Evolutionary conservation across 2,329 filamentous ascomycete species (phyloP), one percentile per base, ranked within the genome.

Genomic region (Shiraia bambusicola): DNA sequence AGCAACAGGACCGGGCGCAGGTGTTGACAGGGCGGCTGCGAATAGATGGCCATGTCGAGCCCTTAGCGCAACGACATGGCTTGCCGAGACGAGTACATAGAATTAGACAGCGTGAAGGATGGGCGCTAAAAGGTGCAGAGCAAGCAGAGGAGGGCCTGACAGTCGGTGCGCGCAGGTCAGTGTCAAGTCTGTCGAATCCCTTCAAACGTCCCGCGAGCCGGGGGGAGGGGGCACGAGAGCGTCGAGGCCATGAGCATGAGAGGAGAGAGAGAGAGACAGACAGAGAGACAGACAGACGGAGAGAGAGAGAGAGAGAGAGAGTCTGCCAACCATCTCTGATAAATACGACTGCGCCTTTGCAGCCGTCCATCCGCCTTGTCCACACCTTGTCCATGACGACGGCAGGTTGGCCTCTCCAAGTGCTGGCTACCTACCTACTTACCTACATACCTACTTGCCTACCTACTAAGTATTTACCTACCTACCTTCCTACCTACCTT

Each of bases 1-100:
- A 53, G 54, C 54, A 50, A 61, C 56, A 61, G 58, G 64, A 50
- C 61, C 62, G 61, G 62, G 56, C 59, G 49, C 55, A 59, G 58
- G 61, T 61, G 57, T 60, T 41, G 44, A 53, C 45, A 52, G 45
- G 45, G 53, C 41, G 54, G 50, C 19, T 22, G 19, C 19, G 42
- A 34, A 43, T 41, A 44, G 42, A 54, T 53, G 42, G 52, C 52
- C 57, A 54, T 35, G 42, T 53, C 54, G 61, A 57, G 63, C 63
- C 62, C 65, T 56, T 59, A 62, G 61, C 56, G 52, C 50, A 52
- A 54, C 37, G 40, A 42, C 56, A 49, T 47, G 44, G n/a, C 44
- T 49, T 43, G 44, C 51, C 47, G 47, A 42, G 52, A 31, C 44
- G 35, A 37, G 30, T 42, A n/a, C n/a, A n/a, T n/a, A n/a, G n/a